Conservation (phyloP, 2,329 filamentous ascomycete species). For the Elsinoe fawcettii region DNA sequence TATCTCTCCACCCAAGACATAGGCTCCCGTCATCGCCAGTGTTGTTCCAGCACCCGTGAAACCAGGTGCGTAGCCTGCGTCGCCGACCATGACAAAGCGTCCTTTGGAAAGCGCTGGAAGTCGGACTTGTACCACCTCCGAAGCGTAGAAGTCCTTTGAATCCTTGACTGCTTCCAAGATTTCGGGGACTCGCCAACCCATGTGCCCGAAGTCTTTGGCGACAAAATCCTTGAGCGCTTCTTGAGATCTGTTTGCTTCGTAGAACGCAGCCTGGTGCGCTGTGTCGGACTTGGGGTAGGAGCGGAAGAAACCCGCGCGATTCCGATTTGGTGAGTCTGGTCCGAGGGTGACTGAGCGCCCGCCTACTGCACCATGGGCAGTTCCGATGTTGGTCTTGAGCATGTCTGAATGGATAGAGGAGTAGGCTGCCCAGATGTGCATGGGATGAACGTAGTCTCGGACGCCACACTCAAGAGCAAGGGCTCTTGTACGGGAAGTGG, state of each 20-base stretch:
- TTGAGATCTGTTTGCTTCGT: constrained; percentile 33
- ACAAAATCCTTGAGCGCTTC: constrained; percentile 30
- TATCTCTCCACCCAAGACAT: constrained; percentile 49
- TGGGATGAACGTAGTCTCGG: constrained; percentile 32
- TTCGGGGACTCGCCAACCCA: constrained; percentile 22
- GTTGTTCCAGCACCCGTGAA: constrained; percentile 33
- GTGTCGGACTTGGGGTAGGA: constrained; percentile 27
- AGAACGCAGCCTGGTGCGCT: constrained; percentile 31
- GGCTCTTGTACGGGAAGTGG: constrained; percentile 41
- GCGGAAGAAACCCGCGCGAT: constrained; percentile 31
- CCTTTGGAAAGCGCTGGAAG: constrained; percentile 27
- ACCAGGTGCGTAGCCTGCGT: constrained; percentile 33
- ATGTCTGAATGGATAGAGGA: constrained; percentile 37
- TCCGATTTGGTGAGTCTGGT: constrained; percentile 29
- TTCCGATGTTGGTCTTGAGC: constrained; percentile 31
- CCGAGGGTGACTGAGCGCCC: constrained; percentile 35
- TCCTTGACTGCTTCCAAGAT: constrained; percentile 20
- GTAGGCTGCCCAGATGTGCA: constrained; percentile 37
- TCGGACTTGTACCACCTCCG: constrained; percentile 30
- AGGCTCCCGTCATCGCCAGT: constrained; percentile 37
- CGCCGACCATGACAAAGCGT: constrained; percentile 35
- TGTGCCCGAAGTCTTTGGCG: constrained; percentile 19
- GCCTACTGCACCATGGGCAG: constrained; percentile 32
- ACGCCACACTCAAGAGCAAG: constrained; percentile 36
- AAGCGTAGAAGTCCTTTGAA: constrained; percentile 23